Evolutionary conservation across 2,329 filamentous ascomycete genomes (phyloP).

Genomic region (Penicillium sp.): DNA sequence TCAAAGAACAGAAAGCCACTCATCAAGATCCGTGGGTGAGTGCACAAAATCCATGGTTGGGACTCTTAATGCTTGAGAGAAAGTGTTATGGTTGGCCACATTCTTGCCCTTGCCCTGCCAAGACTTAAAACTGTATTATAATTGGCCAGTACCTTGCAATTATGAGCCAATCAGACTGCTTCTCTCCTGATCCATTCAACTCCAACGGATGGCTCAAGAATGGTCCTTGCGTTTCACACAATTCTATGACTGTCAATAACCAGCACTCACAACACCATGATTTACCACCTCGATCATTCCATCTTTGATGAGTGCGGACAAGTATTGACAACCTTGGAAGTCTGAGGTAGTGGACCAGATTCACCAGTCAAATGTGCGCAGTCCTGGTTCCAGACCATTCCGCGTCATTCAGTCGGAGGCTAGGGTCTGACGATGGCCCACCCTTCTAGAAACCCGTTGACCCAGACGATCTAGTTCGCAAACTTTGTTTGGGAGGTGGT

Average conservation of each 20-base stretch:
- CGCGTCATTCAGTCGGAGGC: slow-evolving; percentile 1
- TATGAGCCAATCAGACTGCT: not conserved
- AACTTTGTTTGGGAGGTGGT: not conserved
- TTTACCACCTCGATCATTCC: too few relatives aligned
- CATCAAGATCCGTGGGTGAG: too few relatives aligned
- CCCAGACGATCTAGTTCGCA: not conserved
- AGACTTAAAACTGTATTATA: not conserved
- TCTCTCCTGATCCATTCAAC: slow-evolving; percentile 2
- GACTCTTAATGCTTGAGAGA: not conserved
- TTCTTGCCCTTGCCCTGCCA: not conserved
- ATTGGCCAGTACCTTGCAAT: not conserved
- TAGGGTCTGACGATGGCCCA: slow-evolving; percentile 6
- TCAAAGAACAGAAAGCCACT: not conserved
- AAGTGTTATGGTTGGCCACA: not conserved
- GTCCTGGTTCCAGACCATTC: slow-evolving; percentile 2
- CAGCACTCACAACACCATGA: too few relatives aligned
- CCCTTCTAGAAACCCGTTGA: not conserved
- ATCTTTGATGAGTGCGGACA: too few relatives aligned
- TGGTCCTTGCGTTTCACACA: not conserved
- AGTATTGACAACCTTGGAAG: too few relatives aligned
- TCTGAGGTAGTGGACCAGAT: too few relatives aligned
- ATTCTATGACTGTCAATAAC: too few relatives aligned
- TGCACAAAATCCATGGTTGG: not conserved
- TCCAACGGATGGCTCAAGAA: not conserved
- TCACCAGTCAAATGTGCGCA: not conserved